These are phyloP conservation scores for Allium sativum DNA, from an alignment of 106 monocot species.

Conservation along the genomic window DNA sequence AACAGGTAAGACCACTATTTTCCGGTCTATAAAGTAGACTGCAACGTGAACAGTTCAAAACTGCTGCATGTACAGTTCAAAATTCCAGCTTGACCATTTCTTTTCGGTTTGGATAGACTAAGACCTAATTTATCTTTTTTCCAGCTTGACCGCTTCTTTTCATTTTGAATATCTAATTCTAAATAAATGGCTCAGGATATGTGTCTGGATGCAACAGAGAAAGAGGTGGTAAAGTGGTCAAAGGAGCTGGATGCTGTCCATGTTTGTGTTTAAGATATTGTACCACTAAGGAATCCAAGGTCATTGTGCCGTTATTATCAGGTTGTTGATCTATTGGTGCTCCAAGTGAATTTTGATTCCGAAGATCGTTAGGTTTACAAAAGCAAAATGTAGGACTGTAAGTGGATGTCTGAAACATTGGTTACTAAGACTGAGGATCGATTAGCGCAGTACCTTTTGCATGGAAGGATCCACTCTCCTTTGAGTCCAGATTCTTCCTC, in stretches of 20 bases:
- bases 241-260: conserved; percentile 86
- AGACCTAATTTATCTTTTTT: no score
- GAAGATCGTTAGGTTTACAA: conserved; percentile 35
- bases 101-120: no score
- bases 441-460: conserved; percentile 37
- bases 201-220: conserved; percentile 91
- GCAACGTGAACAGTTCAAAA: no score
- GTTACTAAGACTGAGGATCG: conserved; percentile 27
- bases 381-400: conserved; percentile 13
- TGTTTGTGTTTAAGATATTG: conserved; percentile 97
- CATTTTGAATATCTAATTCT: no score
- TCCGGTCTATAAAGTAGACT: no score
- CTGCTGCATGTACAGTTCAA: no score
- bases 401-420: conserved; percentile 43
- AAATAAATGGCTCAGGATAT: conserved; percentile 93
- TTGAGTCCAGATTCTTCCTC: conserved; percentile 55
- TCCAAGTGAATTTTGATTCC: conserved; percentile 21
- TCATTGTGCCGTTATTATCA: conserved; percentile 61
- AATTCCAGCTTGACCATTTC: no score
- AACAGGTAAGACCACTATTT: no score
- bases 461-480: conserved; percentile 31
- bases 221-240: conserved; percentile 92
- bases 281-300: conserved; percentile 87
- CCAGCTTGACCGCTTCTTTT: no score
- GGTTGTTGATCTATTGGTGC: conserved; percentile 21